These are phyloP conservation scores for Fagopyrum homotropicum DNA, from an alignment of 148 eudicot genomes.

Conservation along the genomic window DNA sequence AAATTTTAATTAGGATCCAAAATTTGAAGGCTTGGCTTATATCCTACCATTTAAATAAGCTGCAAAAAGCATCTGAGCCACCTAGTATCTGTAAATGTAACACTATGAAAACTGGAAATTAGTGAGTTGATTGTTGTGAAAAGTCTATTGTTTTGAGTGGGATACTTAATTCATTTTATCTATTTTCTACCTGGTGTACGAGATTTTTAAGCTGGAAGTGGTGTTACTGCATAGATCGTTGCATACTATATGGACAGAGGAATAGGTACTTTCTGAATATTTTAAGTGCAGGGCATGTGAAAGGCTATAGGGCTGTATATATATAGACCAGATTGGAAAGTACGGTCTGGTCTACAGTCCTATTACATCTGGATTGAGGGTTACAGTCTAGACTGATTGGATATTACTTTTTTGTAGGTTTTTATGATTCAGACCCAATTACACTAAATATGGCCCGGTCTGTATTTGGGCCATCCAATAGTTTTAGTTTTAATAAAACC, in stretches of 20 bases:
- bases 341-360: too few species aligned
- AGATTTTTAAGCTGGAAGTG: not conserved
- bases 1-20: not conserved
- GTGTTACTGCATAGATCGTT: not conserved
- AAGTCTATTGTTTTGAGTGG: not conserved
- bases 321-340: too few species aligned
- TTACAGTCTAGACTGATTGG: too few species aligned
- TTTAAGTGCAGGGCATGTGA: too few species aligned
- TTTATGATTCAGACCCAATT: too few species aligned
- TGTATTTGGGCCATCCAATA: too few species aligned
- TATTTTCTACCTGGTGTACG: not conserved
- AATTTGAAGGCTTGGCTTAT: not conserved
- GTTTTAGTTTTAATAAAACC: too few species aligned
- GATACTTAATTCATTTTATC: not conserved
- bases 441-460: too few species aligned
- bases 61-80: not conserved
- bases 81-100: not conserved
- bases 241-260: not conserved
- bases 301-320: too few species aligned
- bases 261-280: too few species aligned
- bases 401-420: too few species aligned
- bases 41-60: not conserved
- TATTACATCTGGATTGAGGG: too few species aligned
- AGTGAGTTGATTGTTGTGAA: not conserved
- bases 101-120: not conserved